These are phyloP conservation scores for Lactarius sanguifluus DNA, from an alignment of 768 basidiomycete species.

Conservation along the genomic window DNA sequence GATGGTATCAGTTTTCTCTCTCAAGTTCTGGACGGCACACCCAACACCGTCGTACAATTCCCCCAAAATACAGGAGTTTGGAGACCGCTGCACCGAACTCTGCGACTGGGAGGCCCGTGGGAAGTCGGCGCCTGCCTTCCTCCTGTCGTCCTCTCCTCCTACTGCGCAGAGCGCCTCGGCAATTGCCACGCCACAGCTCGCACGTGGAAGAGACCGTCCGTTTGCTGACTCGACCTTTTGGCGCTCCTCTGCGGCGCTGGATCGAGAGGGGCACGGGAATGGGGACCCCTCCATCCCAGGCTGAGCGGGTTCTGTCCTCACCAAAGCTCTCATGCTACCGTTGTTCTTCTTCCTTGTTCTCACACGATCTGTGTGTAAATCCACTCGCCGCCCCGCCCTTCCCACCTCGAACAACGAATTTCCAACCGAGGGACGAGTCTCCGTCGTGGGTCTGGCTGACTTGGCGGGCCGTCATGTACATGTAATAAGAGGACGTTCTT, in stretches of 20 bases:
- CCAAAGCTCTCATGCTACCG: not conserved
- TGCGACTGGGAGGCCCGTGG: not conserved
- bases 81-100: not conserved
- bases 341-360: not conserved
- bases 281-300: not conserved
- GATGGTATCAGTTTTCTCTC: not conserved
- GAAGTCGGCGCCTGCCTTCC: constrained; percentile 15
- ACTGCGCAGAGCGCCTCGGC: constrained; percentile 3
- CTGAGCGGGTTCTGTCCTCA: not conserved
- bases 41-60: not conserved
- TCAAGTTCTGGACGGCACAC: not conserved
- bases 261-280: not conserved
- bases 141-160: constrained; percentile 2
- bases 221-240: constrained; percentile 3
- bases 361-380: not conserved
- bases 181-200: constrained; percentile 11
- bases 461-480: not conserved
- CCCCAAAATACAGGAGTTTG: not conserved
- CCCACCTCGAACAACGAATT: not conserved
- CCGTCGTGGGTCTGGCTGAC: not conserved
- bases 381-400: not conserved
- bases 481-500: not conserved
- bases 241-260: constrained; percentile 2
- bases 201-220: constrained; percentile 5
- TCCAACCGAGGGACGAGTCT: not conserved